Conservation (phyloP, 2,329 filamentous ascomycete species). For the Zasmidium angulare region DNA sequence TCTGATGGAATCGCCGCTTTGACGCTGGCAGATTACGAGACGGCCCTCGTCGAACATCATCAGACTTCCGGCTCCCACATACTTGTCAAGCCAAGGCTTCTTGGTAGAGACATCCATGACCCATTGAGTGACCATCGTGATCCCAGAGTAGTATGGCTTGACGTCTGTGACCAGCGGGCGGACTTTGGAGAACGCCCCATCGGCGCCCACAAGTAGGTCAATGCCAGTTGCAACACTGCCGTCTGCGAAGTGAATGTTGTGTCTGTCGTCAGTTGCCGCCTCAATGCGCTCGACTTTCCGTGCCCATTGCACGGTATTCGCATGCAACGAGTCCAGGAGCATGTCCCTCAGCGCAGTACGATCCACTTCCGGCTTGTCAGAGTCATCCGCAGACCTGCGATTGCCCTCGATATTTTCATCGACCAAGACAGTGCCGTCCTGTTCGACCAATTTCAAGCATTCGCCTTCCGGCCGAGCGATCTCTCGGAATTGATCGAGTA, state of each 20-base stretch:
- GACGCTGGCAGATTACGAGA: slow-evolving; percentile 18
- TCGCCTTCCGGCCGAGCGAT: slow-evolving; percentile 30
- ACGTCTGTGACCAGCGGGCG: slow-evolving; percentile 31
- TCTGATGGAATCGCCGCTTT: slow-evolving; percentile 17
- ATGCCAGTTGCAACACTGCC: slow-evolving; percentile 35
- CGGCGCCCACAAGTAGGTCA: slow-evolving; percentile 45
- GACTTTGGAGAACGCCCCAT: slow-evolving; percentile 44
- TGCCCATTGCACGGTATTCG: slow-evolving; percentile 33
- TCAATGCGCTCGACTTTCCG: slow-evolving; percentile 25
- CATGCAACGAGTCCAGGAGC: slow-evolving; percentile 32
- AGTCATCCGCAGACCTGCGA: not conserved
- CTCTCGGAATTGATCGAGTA: slow-evolving; percentile 29
- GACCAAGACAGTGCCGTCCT: slow-evolving; percentile 17
- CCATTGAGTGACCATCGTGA: slow-evolving; percentile 4
- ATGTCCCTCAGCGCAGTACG: slow-evolving; percentile 34
- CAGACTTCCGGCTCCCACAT: slow-evolving; percentile 35
- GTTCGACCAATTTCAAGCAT: slow-evolving; percentile 14
- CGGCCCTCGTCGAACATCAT: slow-evolving; percentile 29
- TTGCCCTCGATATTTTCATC: slow-evolving; percentile 10
- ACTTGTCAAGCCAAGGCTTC: slow-evolving; percentile 29
- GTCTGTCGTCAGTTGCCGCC: slow-evolving; percentile 1
- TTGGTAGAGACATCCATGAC: slow-evolving; percentile 17
- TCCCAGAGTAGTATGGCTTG: slow-evolving; percentile 36
- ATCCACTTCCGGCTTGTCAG: slow-evolving; percentile 36
- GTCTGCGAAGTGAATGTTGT: slow-evolving; percentile 32